Base-by-base conservation (phyloP, 192 early-diverging fungal genomes). In the Rhizophlyctis rosea region DNA sequence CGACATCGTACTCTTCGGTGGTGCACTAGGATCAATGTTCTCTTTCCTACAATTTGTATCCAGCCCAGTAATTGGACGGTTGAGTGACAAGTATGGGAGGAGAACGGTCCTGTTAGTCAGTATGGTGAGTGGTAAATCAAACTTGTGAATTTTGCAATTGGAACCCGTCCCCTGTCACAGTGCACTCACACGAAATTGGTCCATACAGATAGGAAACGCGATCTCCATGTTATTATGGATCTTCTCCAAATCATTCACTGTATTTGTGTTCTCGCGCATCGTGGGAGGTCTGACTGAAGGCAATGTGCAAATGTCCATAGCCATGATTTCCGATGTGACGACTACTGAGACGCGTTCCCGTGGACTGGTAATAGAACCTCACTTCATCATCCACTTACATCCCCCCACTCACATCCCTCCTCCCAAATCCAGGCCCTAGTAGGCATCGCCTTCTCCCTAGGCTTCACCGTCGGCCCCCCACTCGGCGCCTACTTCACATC, bases 221-320 rank as follows among this genome's bases (percentile, higher is more conserved):
- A 31, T 88, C 5, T 95, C 94, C 34, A 94, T 91, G 56, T 65
- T 87, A 13, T 64, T 97, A n/a, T 99, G 96, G 96, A 76, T 93
- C 32, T 91, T 94, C 64, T 84, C 92, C 0, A 69, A 78, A 35
- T 82, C 89, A 14, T 99, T 99, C 62, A 77, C 82, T 39, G 67
- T 79, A 30, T 99, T 99, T 69, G 81, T 99, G 29, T 64, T 86
- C 4, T 88, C 93, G 4, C 77, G 96, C 9, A 73, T 96, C 39
- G 81, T 99, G 44, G 96, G 89, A 3, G 96, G 96, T 11, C 76
- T 99, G 57, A 94, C 90, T 52, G 96, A 99, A 68, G 96, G 96
- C 47, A 99, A 99, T 64, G 93, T 99, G 16, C 96, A 99, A 75
- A 84, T 99, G 47, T 91, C 89, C 2, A 91, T 92, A 35, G 94